Conservation (phyloP, 129 eudicot species). For the Cynara cardunculus region DNA sequence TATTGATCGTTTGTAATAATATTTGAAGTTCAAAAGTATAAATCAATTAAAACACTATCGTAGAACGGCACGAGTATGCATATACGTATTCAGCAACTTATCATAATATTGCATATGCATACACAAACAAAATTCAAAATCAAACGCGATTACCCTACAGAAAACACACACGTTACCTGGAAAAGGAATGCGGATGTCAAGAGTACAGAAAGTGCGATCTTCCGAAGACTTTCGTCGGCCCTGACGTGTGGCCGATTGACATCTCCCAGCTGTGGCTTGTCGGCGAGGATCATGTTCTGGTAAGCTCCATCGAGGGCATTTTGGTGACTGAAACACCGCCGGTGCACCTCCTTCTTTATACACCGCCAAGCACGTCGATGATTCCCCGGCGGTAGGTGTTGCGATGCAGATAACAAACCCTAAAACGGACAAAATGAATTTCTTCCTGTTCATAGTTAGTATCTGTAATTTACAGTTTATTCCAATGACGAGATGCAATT, state of each 20-base stretch:
- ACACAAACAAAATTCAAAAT: background rate
- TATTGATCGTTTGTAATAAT: background rate
- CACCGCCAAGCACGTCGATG: constrained; percentile 64
- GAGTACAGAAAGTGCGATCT: constrained; percentile 74
- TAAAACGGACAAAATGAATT: constrained; percentile 17
- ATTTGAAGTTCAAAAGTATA: background rate
- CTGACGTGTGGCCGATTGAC: constrained; percentile 72
- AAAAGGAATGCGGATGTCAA: constrained; percentile 79
- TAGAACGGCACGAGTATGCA: background rate
- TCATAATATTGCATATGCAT: background rate
- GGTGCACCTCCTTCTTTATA: constrained; percentile 96
- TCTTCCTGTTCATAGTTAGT: constrained; percentile 15
- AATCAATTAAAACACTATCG: background rate
- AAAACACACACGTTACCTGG: constrained; percentile 50
- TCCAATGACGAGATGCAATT: background rate
- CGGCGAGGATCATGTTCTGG: constrained; percentile 30
- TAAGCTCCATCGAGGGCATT: constrained; percentile 87
- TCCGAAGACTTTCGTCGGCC: constrained; percentile 80
- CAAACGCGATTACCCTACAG: background rate
- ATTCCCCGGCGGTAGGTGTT: constrained; percentile 49
- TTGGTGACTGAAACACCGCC: constrained; percentile 89
- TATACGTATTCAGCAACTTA: background rate
- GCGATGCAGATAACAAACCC: constrained; percentile 30
- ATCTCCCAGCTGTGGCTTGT: constrained; percentile 39
- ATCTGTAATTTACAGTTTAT: background rate